Evolutionary conservation across 2,329 filamentous ascomycete genomes (phyloP).

Genomic region (Stachybotrys chlorohalonatus): DNA sequence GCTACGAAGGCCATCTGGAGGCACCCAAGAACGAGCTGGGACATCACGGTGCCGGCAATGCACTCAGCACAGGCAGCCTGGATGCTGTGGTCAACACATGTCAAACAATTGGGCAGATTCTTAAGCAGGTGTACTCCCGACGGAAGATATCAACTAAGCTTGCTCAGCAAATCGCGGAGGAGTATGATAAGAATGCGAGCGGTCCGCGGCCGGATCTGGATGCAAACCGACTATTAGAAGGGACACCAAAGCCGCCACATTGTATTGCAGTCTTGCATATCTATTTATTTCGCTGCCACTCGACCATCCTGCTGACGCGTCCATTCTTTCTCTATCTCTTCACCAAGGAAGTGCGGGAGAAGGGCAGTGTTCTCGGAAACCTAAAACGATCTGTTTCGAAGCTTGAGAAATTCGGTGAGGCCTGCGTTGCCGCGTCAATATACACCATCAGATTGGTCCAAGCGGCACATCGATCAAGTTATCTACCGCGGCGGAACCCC

Average conservation of each 20-base stretch:
- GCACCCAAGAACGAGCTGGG: constrained; percentile 10
- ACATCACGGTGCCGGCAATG: background rate
- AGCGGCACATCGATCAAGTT: constrained; percentile 30
- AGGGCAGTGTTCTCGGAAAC: background rate
- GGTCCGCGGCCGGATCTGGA: constrained; percentile 37
- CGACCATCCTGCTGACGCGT: constrained; percentile 52
- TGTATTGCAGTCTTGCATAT: constrained; percentile 53
- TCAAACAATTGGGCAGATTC: constrained; percentile 46
- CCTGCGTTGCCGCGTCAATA: constrained; percentile 41
- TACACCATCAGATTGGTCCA: constrained; percentile 40
- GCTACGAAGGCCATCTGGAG: constrained; percentile 38
- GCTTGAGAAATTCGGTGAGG: constrained; percentile 38
- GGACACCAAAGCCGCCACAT: constrained; percentile 20
- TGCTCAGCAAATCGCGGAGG: constrained; percentile 44
- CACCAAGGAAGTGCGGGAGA: constrained; percentile 23
- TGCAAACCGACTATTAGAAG: constrained; percentile 20
- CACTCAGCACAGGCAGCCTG: constrained; percentile 23
- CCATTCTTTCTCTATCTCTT: constrained; percentile 55
- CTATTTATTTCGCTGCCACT: constrained; percentile 53
- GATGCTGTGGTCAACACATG: constrained; percentile 49
- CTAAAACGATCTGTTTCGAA: constrained; percentile 10
- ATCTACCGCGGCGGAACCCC: constrained; percentile 42
- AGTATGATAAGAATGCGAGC: constrained; percentile 8
- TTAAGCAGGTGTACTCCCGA: constrained; percentile 51
- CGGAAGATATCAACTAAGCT: constrained; percentile 47